Percentiles rank a stretch among this genome's conserved stretches.
Evolutionary conservation across 2,329 filamentous ascomycete genomes (phyloP).

Genomic region (Lachnellula willkommii): DNA sequence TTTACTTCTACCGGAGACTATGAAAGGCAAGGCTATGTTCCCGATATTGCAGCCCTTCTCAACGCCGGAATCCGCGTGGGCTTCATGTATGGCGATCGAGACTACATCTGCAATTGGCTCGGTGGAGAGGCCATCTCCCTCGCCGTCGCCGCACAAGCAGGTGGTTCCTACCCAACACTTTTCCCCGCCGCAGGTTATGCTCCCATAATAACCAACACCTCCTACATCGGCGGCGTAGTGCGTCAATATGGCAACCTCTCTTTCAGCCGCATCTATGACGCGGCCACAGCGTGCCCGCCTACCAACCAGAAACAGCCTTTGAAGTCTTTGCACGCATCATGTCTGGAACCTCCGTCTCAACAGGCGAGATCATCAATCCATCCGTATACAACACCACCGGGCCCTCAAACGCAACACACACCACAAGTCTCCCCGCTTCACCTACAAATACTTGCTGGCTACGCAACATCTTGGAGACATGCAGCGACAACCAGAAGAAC

Average conservation of each 20-base stretch:
- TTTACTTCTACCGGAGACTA: conserved; percentile 54
- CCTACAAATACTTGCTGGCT: conserved; percentile 56
- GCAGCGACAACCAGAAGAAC: conserved; percentile 44
- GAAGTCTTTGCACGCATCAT: conserved; percentile 55
- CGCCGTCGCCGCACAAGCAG: conserved; percentile 48
- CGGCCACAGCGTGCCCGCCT: conserved; percentile 57
- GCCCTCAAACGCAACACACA: conserved; percentile 50
- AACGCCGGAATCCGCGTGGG: conserved; percentile 61
- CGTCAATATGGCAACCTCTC: conserved; percentile 72
- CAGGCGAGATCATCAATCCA: conserved; percentile 47
- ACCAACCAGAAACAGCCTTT: conserved; percentile 50
- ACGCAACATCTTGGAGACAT: conserved; percentile 49
- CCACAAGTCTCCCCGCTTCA: conserved; percentile 45
- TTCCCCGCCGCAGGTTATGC: conserved; percentile 68
- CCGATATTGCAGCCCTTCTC: conserved; percentile 55
- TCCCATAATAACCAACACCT: conserved; percentile 62
- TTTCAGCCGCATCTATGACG: conserved; percentile 61
- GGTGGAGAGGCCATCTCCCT: conserved; percentile 72
- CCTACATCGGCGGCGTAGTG: conserved; percentile 65
- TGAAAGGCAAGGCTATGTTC: conserved; percentile 56
- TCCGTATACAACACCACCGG: conserved; percentile 53
- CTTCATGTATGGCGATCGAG: conserved; percentile 63
- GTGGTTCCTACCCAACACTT: conserved; percentile 41
- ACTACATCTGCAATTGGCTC: conserved; percentile 63
- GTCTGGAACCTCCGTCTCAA: conserved; percentile 43